These are phyloP conservation scores for Haberlea rhodopensis DNA, from an alignment of 257 asterid species.

Conservation along the genomic window DNA sequence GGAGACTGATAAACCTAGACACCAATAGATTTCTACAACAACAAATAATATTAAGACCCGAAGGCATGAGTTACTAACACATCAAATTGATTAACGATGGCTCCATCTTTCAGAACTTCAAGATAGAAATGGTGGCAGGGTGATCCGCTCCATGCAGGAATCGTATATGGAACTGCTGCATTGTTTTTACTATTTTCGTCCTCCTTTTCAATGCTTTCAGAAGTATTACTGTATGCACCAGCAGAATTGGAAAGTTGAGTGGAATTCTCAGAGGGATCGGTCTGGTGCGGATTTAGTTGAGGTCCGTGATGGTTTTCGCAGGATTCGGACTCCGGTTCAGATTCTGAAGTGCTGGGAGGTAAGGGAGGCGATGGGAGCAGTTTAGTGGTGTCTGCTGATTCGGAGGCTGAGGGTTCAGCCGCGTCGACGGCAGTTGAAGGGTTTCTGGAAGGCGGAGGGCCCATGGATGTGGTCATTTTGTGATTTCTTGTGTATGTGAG, in stretches of 20 bases:
- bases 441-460: slow-evolving; percentile 64
- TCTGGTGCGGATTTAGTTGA: slow-evolving; percentile 28
- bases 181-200: slow-evolving; percentile 33
- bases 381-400: slow-evolving; percentile 22
- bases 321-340: slow-evolving; percentile 22
- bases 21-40: not conserved
- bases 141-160: slow-evolving; percentile 76
- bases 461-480: slow-evolving; percentile 60
- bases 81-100: slow-evolving; percentile 62
- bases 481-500: not conserved
- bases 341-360: slow-evolving; percentile 10
- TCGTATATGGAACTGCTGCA: slow-evolving; percentile 59
- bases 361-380: slow-evolving; percentile 43
- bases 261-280: slow-evolving; percentile 20
- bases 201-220: slow-evolving; percentile 32
- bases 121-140: slow-evolving; percentile 66
- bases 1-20: not conserved
- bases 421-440: slow-evolving; percentile 29
- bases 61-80: slow-evolving; percentile 48
- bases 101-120: slow-evolving; percentile 85
- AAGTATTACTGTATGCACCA: slow-evolving; percentile 5
- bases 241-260: slow-evolving; percentile 23
- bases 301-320: slow-evolving; percentile 25
- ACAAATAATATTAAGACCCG: not conserved
- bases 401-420: slow-evolving; percentile 38